These are phyloP conservation scores for Termitomyces sp. DNA, from an alignment of 768 basidiomycete species.

Conservation along the genomic window DNA sequence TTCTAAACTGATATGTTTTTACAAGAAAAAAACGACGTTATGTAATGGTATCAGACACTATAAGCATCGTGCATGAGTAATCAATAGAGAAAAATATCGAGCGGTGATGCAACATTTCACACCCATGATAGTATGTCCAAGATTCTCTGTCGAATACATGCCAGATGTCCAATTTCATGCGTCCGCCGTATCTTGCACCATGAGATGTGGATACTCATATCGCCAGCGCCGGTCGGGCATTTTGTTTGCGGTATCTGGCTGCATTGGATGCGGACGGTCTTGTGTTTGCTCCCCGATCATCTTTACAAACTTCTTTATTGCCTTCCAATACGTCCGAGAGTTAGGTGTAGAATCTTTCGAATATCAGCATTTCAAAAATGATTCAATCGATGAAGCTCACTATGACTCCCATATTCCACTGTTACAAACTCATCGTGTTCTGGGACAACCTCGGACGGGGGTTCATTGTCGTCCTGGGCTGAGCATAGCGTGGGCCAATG, in stretches of 20 bases:
- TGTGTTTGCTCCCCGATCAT: neutral
- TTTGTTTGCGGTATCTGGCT: neutral
- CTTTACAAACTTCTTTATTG: neutral
- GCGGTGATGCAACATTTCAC: neutral
- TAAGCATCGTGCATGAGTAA: neutral
- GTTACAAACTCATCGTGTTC: constrained; percentile 24
- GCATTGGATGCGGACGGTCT: neutral
- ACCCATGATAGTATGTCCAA: neutral
- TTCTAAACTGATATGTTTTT: neutral
- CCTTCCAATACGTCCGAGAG: neutral
- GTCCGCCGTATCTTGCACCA: neutral
- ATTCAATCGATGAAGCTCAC: constrained; percentile 21
- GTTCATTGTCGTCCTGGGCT: constrained; percentile 15
- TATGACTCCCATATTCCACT: constrained; percentile 35
- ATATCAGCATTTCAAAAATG: neutral
- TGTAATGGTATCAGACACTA: too few species aligned
- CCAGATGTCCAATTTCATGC: neutral
- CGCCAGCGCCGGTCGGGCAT: constrained; percentile 4
- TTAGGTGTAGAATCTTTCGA: neutral
- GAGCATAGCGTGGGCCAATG: constrained; percentile 6
- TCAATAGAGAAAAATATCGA: too few species aligned
- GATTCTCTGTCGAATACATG: too few species aligned
- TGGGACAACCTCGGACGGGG: constrained; percentile 19
- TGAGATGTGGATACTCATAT: neutral
- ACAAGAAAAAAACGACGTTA: neutral